Conservation (phyloP, 2,329 filamentous ascomycete genomes). For the Epichloe aotearoae region DNA sequence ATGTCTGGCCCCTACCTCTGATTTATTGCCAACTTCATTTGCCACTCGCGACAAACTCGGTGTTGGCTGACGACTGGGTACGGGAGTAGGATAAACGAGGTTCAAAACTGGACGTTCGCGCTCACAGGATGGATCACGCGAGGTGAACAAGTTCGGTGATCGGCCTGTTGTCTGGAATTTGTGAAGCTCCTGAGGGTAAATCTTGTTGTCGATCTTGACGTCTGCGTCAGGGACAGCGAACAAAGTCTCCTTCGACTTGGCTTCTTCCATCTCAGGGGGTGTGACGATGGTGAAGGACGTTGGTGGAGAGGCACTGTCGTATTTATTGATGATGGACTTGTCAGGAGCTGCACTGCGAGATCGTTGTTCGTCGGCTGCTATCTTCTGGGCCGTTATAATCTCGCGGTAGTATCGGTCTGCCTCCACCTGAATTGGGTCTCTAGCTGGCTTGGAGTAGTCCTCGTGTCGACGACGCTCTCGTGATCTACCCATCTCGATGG, state of each 20-base stretch:
- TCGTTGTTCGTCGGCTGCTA: conserved; percentile 39
- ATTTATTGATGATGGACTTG: conserved; percentile 42
- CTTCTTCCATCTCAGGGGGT: conserved; percentile 38
- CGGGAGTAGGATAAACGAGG: conserved; percentile 46
- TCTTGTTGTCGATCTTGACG: conserved; percentile 45
- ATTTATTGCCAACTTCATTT: not conserved
- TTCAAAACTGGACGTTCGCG: conserved; percentile 46
- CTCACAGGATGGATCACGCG: conserved; percentile 40
- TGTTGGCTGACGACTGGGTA: conserved; percentile 27
- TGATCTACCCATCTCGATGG: conserved; percentile 26
- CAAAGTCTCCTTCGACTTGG: conserved; percentile 25
- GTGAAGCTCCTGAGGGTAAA: conserved; percentile 38
- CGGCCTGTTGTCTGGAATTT: conserved; percentile 19
- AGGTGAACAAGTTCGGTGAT: conserved; percentile 23
- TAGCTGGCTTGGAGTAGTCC: conserved; percentile 14
- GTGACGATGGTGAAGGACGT: conserved; percentile 36
- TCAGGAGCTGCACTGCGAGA: conserved; percentile 39
- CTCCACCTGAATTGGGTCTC: conserved; percentile 39
- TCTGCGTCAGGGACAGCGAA: conserved; percentile 51
- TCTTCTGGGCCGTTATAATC: conserved; percentile 37
- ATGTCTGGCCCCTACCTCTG: not conserved
- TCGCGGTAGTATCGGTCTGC: conserved; percentile 47
- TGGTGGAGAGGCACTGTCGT: conserved; percentile 25
- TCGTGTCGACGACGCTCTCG: conserved; percentile 19
- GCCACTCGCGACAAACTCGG: conserved; percentile 20